Base-by-base conservation (phyloP, 2,329 filamentous ascomycete species). In the Amauroascus niger region DNA sequence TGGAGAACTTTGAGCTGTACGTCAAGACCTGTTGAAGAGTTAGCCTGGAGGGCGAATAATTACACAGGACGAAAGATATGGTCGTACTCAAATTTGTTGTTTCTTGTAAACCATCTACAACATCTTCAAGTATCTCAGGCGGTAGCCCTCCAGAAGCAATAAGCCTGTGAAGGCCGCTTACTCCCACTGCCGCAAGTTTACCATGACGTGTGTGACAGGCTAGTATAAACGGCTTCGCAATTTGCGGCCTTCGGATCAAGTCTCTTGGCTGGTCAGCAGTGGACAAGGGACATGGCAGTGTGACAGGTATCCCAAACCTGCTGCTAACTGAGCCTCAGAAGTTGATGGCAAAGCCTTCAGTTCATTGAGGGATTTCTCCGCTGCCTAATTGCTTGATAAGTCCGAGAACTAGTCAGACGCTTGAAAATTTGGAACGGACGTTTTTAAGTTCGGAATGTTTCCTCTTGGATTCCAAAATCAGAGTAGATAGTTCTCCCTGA, bases 1-100 rank as follows among this genome's bases (percentile, higher is more conserved):
- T 98, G 93, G 13, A 98, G 74, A 50, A 97, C 93, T 70, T 97
- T 97, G 60, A 98, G 80, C 66, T 98, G 93, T 2, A 96, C 86
- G 71, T 98, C 93, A 55, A 95, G 74, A 49, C 76, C 79, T 80
- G 54, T 18, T 7, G 6, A 46, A 20, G n/a, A 7, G 6, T 46
- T 14, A 32, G 28, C 8, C 20, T 20, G 18, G 6, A 14, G 7
- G 18, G n/a, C n/a, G n/a, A n/a, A n/a, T n/a, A n/a, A n/a, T n/a
- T 46, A 33, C 3, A 32, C 2, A 18, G 22, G 14, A 46, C 28
- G n/a, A 24, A 7, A n/a, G 16, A 3, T 20, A 20, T 20, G 32
- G 28, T 37, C 81, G 76, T 65, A 88, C 85, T 68, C 76, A 89
- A 60, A 58, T 74, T 74, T 43, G 87, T 86, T 47, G 87, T 90